Conservation (phyloP, 768 basidiomycete species). For the Phylloporus arenicola region DNA sequence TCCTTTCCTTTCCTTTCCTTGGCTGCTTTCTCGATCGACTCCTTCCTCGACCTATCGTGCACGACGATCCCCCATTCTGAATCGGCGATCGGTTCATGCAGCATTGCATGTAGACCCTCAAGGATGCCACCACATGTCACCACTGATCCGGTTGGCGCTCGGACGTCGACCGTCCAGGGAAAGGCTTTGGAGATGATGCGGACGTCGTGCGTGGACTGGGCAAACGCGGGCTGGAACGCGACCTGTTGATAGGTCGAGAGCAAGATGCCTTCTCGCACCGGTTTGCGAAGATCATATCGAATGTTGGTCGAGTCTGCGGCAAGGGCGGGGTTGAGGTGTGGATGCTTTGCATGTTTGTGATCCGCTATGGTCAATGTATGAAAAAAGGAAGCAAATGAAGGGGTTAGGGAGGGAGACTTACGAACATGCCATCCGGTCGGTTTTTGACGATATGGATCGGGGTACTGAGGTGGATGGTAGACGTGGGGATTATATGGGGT, state of each 20-base stretch:
- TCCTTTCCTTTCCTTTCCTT: conserved; percentile 42
- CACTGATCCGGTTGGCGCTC: conserved; percentile 23
- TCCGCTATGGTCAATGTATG: conserved; percentile 10
- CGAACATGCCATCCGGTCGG: conserved; percentile 14
- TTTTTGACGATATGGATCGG: conserved; percentile 9
- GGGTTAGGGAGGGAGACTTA: conserved; percentile 1
- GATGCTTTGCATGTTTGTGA: conserved; percentile 36
- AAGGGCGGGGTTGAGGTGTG: conserved; percentile 49
- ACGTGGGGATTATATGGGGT: conserved; percentile 28
- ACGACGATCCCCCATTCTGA: conserved; percentile 64
- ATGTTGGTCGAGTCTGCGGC: conserved; percentile 47
- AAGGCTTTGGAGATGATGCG: conserved; percentile 57
- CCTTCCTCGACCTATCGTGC: conserved; percentile 38
- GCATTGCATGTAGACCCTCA: conserved; percentile 42
- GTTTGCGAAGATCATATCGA: conserved; percentile 44
- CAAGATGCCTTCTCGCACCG: conserved; percentile 39
- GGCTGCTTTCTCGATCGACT: conserved; percentile 45
- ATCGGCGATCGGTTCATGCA: conserved; percentile 53
- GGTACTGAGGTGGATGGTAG: conserved; percentile 22
- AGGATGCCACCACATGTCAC: conserved; percentile 52
- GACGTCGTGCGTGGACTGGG: conserved; percentile 30
- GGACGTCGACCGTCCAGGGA: conserved; percentile 62
- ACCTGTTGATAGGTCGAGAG: conserved; percentile 39
- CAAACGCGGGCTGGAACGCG: conserved; percentile 34
- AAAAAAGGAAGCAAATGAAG: background rate